A percentile compares a stretch with the other conserved stretches of the same genome.
Evolutionary conservation across 768 basidiomycete genomes (phyloP).

Genomic region (Termitomyces sp.): DNA sequence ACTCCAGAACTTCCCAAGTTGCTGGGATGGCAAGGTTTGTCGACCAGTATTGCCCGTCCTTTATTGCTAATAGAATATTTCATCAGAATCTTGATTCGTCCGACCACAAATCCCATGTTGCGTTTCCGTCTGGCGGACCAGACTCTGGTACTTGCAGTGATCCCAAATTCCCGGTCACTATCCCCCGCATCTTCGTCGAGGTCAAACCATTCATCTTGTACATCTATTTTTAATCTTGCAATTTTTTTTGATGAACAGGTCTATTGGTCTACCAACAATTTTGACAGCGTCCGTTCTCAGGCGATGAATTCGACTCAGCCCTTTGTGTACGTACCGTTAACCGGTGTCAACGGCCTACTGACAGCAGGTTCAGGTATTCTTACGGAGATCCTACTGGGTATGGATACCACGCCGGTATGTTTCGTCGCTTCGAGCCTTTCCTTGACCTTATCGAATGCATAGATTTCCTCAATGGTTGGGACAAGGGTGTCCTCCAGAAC

Average conservation of each 20-base stretch:
- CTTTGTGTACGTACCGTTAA: slow-evolving; percentile 36
- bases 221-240: background rate
- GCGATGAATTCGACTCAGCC: slow-evolving; percentile 45
- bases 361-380: slow-evolving; percentile 27
- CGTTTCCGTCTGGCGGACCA: slow-evolving; percentile 39
- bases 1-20: slow-evolving; percentile 44
- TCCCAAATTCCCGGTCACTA: slow-evolving; percentile 36
- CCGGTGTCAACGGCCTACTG: background rate
- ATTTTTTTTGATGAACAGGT: slow-evolving; percentile 22
- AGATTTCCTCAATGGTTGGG: slow-evolving; percentile 64
- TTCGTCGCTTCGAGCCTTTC: background rate
- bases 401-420: slow-evolving; percentile 51
- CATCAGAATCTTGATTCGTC: slow-evolving; percentile 38
- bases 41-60: background rate
- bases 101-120: slow-evolving; percentile 49
- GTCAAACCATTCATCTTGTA: slow-evolving; percentile 18
- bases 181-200: slow-evolving; percentile 50
- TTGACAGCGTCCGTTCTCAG: slow-evolving; percentile 29
- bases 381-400: slow-evolving; percentile 61
- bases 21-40: slow-evolving; percentile 50
- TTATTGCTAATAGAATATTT: background rate
- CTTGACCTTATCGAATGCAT: background rate
- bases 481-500: slow-evolving; percentile 43
- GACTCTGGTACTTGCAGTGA: slow-evolving; percentile 45
- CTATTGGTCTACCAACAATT: slow-evolving; percentile 36